Conservation (phyloP, 257 asterid species). For the Solanum paucissectum region DNA sequence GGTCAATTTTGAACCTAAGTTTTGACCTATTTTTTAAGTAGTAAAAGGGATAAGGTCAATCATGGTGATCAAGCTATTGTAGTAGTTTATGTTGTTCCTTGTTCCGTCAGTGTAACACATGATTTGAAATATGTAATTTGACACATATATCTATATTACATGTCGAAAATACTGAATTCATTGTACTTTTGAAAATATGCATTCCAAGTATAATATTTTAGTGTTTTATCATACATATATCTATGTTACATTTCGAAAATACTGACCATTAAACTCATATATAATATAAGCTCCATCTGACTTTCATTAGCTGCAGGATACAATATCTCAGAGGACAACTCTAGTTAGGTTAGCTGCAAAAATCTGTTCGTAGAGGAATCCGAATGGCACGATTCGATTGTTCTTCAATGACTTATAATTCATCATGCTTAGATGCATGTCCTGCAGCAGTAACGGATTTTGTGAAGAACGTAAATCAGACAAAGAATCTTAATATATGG, state of each 20-base stretch:
- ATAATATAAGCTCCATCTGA: background rate
- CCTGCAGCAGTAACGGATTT: conserved; percentile 27
- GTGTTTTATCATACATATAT: background rate
- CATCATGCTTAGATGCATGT: conserved; percentile 40
- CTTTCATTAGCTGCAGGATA: background rate
- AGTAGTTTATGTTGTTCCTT: background rate
- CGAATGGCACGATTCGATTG: background rate
- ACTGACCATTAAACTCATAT: background rate
- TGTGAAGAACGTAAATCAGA: background rate
- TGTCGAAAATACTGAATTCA: background rate
- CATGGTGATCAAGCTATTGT: background rate
- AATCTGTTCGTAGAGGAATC: background rate
- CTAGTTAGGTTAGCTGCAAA: background rate
- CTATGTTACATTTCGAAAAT: background rate
- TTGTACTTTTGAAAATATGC: background rate
- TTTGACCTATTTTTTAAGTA: background rate
- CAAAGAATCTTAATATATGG: background rate
- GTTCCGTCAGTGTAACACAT: background rate
- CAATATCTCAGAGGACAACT: background rate
- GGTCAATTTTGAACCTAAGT: too few species aligned
- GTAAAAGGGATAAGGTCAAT: background rate
- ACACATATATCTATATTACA: background rate
- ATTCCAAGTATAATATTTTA: background rate
- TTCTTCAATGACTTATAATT: conserved; percentile 23
- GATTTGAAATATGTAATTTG: background rate